These are phyloP conservation scores for Goniomonas avonlea DNA, from an alignment of 78 protist genomes.

Conservation along the genomic window DNA sequence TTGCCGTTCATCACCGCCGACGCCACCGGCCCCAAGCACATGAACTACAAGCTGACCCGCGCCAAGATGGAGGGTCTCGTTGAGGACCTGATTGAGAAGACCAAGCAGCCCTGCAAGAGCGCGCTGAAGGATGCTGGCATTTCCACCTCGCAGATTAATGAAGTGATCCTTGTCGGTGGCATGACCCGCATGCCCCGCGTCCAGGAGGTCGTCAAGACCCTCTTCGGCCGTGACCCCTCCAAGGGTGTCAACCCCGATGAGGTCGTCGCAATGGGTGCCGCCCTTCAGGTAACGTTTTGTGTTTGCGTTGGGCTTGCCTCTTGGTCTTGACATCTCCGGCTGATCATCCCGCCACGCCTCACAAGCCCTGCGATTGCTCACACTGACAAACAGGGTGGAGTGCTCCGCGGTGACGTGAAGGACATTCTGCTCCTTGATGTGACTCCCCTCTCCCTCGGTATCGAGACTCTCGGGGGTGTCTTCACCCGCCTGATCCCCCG, in stretches of 20 bases:
- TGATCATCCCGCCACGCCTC: neutral
- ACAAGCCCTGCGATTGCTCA: neutral
- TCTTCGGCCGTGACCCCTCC: constrained; percentile 82
- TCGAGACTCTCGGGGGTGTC: constrained; percentile 90
- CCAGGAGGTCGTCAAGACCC: constrained; percentile 57
- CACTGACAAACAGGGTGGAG: constrained; percentile 68
- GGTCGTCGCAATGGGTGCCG: constrained; percentile 99
- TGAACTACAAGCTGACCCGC: constrained; percentile 69
- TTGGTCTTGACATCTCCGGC: neutral
- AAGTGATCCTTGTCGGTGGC: constrained; percentile 95
- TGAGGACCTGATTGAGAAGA: constrained; percentile 66
- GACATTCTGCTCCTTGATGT: constrained; percentile 87
- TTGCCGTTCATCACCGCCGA: constrained; percentile 96
- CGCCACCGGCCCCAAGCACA: constrained; percentile 91
- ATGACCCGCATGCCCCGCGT: constrained; percentile 96
- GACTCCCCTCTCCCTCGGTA: constrained; percentile 93
- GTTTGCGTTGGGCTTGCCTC: neutral
- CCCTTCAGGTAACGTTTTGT: constrained; percentile 72
- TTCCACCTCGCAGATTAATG: constrained; percentile 64
- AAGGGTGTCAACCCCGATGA: constrained; percentile 98
- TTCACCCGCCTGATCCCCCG: constrained; percentile 78
- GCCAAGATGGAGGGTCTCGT: constrained; percentile 77
- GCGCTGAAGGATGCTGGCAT: constrained; percentile 92
- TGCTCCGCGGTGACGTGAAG: constrained; percentile 79
- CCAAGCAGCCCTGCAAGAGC: constrained; percentile 77